Evolutionary conservation across 805 yeast genomes (phyloP).

Genomic region (Teunomyces lycoperdinae): DNA sequence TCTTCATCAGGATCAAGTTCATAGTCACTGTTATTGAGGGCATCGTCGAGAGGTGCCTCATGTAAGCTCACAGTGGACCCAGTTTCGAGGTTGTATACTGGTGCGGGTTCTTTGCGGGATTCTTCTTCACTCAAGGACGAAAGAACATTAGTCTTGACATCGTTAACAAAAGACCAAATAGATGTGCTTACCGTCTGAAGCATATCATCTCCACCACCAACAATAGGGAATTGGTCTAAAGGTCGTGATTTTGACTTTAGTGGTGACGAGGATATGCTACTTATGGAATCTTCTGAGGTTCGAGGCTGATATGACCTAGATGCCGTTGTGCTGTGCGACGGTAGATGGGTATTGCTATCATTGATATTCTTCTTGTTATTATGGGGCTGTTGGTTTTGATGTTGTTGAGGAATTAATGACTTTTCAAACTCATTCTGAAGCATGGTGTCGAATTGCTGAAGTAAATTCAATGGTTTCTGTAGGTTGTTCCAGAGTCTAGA

Average conservation of each 20-base stretch:
- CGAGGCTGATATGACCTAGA: conserved; percentile 10
- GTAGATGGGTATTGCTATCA: not conserved
- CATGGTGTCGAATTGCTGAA: conserved; percentile 67
- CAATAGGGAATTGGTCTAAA: not conserved
- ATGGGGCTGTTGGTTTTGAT: not conserved
- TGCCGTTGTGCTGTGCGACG: not conserved
- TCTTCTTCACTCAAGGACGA: conserved; percentile 21
- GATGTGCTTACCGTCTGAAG: conserved; percentile 40
- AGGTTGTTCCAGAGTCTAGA: conserved; percentile 32
- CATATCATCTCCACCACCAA: conserved; percentile 29
- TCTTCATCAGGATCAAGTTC: conserved; percentile 9
- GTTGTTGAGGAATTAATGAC: conserved; percentile 8
- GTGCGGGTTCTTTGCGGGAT: not conserved
- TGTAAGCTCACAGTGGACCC: conserved; percentile 22
- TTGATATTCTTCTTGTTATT: not conserved
- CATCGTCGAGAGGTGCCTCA: conserved; percentile 4
- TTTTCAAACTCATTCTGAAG: conserved; percentile 66
- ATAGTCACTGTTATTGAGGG: conserved; percentile 13
- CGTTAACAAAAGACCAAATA: conserved; percentile 44
- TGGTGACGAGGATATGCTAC: conserved; percentile 27
- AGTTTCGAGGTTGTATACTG: conserved; percentile 24
- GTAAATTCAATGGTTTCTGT: conserved; percentile 39
- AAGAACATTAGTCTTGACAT: conserved; percentile 35
- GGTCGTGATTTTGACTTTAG: conserved; percentile 19
- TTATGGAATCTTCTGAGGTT: conserved; percentile 25